These are phyloP conservation scores for Coniella vitis DNA, from an alignment of 2,329 filamentous ascomycete species.

Conservation along the genomic window DNA sequence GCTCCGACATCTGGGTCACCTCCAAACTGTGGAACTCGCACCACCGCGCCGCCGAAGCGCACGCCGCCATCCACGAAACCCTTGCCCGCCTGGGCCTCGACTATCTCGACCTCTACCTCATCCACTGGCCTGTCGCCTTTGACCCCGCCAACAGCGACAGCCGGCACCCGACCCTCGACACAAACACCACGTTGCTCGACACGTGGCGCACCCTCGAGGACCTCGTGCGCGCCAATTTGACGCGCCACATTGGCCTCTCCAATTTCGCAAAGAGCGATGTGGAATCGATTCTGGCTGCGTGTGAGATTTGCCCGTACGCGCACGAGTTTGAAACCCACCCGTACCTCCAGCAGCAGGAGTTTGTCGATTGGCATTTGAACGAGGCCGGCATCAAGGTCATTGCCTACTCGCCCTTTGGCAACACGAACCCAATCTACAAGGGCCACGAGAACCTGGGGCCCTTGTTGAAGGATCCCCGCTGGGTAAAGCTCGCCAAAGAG, in stretches of 20 bases:
- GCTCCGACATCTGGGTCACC: constrained; percentile 47
- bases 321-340: constrained; percentile 53
- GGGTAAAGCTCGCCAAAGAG: constrained; percentile 30
- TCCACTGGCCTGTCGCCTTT: constrained; percentile 44
- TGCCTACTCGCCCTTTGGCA: constrained; percentile 45
- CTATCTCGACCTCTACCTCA: constrained; percentile 48
- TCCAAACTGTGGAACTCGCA: constrained; percentile 32
- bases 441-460: constrained; percentile 22
- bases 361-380: constrained; percentile 35
- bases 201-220: constrained; percentile 56
- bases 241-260: constrained; percentile 53
- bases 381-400: constrained; percentile 36
- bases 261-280: constrained; percentile 47
- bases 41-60: constrained; percentile 29
- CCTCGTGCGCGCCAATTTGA: constrained; percentile 43
- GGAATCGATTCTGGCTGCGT: constrained; percentile 32
- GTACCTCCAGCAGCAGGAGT: constrained; percentile 43
- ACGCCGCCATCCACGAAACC: constrained; percentile 38
- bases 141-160: constrained; percentile 21
- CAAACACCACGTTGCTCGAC: constrained; percentile 24
- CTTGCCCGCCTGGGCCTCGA: constrained; percentile 40
- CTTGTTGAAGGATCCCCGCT: constrained; percentile 35
- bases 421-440: constrained; percentile 42
- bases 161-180: constrained; percentile 20
- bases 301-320: constrained; percentile 43